Base-by-base conservation (phyloP, 345 rosid genomes). In the Brassica rapa region DNA sequence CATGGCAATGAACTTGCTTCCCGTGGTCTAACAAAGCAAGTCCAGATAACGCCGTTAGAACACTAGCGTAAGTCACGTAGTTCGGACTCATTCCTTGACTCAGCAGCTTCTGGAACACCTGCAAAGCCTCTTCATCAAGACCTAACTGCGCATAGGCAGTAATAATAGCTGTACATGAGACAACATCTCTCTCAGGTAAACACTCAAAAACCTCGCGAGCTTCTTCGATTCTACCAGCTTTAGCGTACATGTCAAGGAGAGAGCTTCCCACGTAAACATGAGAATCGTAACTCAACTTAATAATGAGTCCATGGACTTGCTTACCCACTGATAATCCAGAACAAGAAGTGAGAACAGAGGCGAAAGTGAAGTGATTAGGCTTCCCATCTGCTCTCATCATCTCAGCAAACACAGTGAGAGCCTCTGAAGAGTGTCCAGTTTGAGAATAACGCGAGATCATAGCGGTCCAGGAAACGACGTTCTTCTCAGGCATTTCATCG, bases 231-330 rank as follows among this genome's bases (percentile, higher is more conserved):
- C 86, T 82, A 70, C 97, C 92, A 67, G 89, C 88, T 86, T 94
- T 92, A 11, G 97, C 97, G 79, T 94, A 94, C 97, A 92, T 89
- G 84, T 94, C 97, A 71, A 94, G 94, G 49, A 94, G 97, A 65
- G 98, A 94, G 81, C 97, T 92, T 35, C 98, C 98, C 2, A 92
- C 97, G 73, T 82, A 92, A 46, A 89, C 84, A 62, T 90, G 87
- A 63, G 89, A 77, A 69, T 87, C 87, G 66, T 81, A 89, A 74
- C 60, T 86, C 49, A 81, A 84, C 85, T 89, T 94, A 70, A 88
- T 35, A 49, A 86, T 51, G 4, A 87, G 85, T 68, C 90, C 88
- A 72, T 94, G 98, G 70, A 90, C 86, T 83, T 94, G 96, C 85
- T 85, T 86, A 76, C 96, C 97, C 46, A 92, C 71, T 19, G 53